Evolutionary conservation across 1,139 yeast genomes (phyloP).

Genomic region (Taphrina betulina): DNA sequence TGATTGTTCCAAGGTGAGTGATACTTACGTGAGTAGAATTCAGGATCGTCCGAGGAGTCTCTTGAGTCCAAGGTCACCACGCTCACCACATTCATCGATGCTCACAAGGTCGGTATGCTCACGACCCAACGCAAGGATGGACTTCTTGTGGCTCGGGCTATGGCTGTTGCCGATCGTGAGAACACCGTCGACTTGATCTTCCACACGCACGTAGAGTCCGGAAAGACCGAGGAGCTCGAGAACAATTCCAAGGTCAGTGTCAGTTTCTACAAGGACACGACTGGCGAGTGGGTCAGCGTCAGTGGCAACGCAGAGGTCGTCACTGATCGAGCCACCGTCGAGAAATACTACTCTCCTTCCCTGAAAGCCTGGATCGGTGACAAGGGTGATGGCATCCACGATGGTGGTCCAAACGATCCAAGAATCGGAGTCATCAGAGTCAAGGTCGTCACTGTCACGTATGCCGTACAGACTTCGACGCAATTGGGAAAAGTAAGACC

Average conservation of each 20-base stretch:
- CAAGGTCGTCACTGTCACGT: slow-evolving; percentile 36
- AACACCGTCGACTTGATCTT: slow-evolving; percentile 37
- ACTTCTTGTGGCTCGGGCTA: slow-evolving; percentile 41
- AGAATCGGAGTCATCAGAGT: slow-evolving; percentile 39
- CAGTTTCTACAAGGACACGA: slow-evolving; percentile 74
- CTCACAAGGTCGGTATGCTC: slow-evolving; percentile 34
- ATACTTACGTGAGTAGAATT: background rate
- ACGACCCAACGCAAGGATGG: slow-evolving; percentile 32
- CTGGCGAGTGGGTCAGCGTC: slow-evolving; percentile 80
- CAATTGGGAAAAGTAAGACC: slow-evolving; percentile 16
- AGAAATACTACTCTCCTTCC: slow-evolving; percentile 53
- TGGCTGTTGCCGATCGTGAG: slow-evolving; percentile 42
- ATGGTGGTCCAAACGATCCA: slow-evolving; percentile 41
- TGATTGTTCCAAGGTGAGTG: background rate
- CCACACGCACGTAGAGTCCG: slow-evolving; percentile 37
- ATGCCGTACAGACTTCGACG: slow-evolving; percentile 32
- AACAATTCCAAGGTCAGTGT: slow-evolving; percentile 82
- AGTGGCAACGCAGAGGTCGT: slow-evolving; percentile 60
- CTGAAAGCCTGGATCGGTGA: slow-evolving; percentile 84
- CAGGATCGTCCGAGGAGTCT: slow-evolving; percentile 19
- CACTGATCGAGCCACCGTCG: slow-evolving; percentile 34
- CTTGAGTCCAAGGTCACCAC: slow-evolving; percentile 15
- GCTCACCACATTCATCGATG: slow-evolving; percentile 19
- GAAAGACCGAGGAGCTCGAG: slow-evolving; percentile 38
- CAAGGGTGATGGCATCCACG: slow-evolving; percentile 33